Evolutionary conservation across 1,139 yeast species (phyloP), one percentile per base, ranked within the genome.

Genomic region (Trichomonascaceae sp.): DNA sequence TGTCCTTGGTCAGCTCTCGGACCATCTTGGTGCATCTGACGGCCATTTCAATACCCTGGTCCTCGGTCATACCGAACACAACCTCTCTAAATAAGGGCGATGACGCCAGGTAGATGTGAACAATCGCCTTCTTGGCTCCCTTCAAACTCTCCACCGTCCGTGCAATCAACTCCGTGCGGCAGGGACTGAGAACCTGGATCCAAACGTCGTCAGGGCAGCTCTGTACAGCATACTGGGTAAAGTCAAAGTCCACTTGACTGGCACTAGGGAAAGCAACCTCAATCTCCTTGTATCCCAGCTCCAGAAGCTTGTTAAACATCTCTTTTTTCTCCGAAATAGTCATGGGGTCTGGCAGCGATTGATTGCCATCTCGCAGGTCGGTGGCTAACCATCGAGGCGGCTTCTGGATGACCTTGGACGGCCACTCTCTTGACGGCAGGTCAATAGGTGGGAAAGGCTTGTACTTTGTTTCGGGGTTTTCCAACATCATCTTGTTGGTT

Each of bases 241-340:
- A 89, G 56, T 89, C 97, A 53, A 89, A 89, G 59, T 89, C 98
- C 17, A 82, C 76, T 56, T 87, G 97, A 3, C 94, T 81, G 2
- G 97, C 97, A 17, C 93, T 76, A 11, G 98, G 97, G 63, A 89
- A 89, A 0, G 95, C 76, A 13, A 89, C 97, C 60, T 89, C 98
- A 44, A 89, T 89, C 60, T 89, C 98, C 58, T 89, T 89, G 65
- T 85, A 89, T 0, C 97, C 97, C 32, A 85, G 64, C 27, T 82
- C 89, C n/a, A 87, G 64, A 39, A 89, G 67, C 57, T 85, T 82
- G 45, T 76, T 71, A 64, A 87, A 87, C 58, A 82, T 87, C 46
- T 71, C 79, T 57, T 82, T 82, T 63, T 89, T 89, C 57, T 89
- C 95, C 27, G 69, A 80, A 26, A 85, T 73, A 20, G 84, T 70